A percentile compares a stretch with the other conserved stretches of the same genome.
Evolutionary conservation across 2,329 filamentous ascomycete genomes (phyloP).

Genomic region (Aspergillus chevalieri): DNA sequence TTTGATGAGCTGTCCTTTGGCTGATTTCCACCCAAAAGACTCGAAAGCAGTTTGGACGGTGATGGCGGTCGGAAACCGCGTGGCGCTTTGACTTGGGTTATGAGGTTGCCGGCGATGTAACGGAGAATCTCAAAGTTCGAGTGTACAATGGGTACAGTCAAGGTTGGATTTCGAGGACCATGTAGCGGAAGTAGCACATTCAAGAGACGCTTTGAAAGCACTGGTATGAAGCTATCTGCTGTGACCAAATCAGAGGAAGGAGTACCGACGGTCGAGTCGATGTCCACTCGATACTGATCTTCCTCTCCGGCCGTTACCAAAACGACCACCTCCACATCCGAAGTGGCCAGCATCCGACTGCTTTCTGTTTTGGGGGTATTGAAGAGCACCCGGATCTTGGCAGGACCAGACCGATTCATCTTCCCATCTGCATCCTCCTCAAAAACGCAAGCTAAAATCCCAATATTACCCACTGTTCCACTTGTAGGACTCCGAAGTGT

Average conservation of each 20-base stretch:
- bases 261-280: constrained; percentile 62
- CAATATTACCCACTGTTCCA: constrained; percentile 51
- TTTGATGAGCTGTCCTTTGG: constrained; percentile 28
- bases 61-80: constrained; percentile 71
- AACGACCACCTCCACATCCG: constrained; percentile 45
- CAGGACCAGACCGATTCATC: constrained; percentile 46
- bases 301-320: constrained; percentile 66
- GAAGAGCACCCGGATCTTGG: constrained; percentile 33
- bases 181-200: constrained; percentile 67
- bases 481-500: constrained; percentile 62
- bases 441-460: constrained; percentile 43
- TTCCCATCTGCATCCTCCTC: constrained; percentile 36
- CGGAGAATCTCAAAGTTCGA: constrained; percentile 74
- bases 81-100: constrained; percentile 54
- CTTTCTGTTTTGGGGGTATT: constrained; percentile 26
- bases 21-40: constrained; percentile 60
- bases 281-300: constrained; percentile 51
- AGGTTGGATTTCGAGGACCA: constrained; percentile 46
- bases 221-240: constrained; percentile 65
- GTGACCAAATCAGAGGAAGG: constrained; percentile 69
- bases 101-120: constrained; percentile 58
- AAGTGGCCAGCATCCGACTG: constrained; percentile 24
- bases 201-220: constrained; percentile 66
- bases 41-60: constrained; percentile 84
- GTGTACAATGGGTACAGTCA: constrained; percentile 61